These are phyloP conservation scores for Pulveroboletus sp. DNA, from an alignment of 768 basidiomycete species.

Conservation along the genomic window DNA sequence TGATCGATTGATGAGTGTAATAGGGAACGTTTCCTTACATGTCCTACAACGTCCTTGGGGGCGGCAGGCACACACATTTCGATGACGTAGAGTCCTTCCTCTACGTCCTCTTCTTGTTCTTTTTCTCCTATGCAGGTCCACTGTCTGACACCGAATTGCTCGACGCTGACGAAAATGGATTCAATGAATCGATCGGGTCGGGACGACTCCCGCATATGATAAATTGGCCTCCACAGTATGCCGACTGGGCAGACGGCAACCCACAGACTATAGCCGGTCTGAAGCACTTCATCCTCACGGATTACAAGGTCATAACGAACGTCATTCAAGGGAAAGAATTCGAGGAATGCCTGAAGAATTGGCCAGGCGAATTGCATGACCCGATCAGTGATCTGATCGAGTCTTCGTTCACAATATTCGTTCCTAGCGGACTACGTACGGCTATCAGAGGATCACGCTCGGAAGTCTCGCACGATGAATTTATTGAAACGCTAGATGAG, in stretches of 20 bases:
- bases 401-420: not conserved
- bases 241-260: not conserved
- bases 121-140: too few species aligned
- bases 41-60: constrained; percentile 5
- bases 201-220: not conserved
- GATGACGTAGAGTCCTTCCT: constrained; percentile 16
- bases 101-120: constrained; percentile 11
- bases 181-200: not conserved
- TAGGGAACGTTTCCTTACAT: constrained; percentile 4
- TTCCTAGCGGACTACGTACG: not conserved
- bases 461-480: too few species aligned
- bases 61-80: not conserved
- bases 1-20: too few species aligned
- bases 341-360: not conserved
- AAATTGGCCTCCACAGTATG: constrained; percentile 1
- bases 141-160: not conserved
- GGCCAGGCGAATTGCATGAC: not conserved
- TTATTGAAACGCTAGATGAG: not conserved
- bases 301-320: too few species aligned
- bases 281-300: not conserved
- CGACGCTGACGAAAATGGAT: not conserved
- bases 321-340: not conserved
- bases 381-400: not conserved
- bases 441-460: not conserved
- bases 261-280: not conserved